Percentiles rank a stretch among this genome's conserved stretches.
Evolutionary conservation across 2,329 filamentous ascomycete species (phyloP).

Genomic region (Fusarium hostae): DNA sequence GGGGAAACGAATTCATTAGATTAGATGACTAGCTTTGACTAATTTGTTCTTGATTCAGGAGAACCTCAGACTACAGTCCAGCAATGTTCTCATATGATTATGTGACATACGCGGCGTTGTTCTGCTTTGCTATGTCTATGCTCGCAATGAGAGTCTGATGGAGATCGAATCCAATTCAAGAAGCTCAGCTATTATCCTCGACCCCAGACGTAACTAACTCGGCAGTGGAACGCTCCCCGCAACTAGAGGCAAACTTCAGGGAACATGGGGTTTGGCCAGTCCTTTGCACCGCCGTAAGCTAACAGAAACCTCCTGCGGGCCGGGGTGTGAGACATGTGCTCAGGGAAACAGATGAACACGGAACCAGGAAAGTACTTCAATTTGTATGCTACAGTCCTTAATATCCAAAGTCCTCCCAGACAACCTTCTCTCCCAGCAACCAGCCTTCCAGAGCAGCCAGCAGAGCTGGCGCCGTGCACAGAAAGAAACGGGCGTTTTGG

Average conservation of each 20-base stretch:
- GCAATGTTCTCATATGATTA: neutral
- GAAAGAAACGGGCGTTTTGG: constrained; percentile 61
- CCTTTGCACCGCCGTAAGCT: constrained; percentile 28
- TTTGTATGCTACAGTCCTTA: constrained; percentile 43
- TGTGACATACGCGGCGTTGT: neutral
- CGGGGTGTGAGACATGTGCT: constrained; percentile 11
- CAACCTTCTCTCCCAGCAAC: constrained; percentile 64
- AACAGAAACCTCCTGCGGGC: constrained; percentile 24
- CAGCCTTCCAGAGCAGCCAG: constrained; percentile 58
- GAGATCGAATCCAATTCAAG: neutral
- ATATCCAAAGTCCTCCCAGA: constrained; percentile 71
- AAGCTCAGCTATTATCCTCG: constrained; percentile 1
- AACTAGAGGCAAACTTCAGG: constrained; percentile 22
- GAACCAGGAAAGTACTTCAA: neutral
- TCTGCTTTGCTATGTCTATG: neutral
- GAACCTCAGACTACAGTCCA: neutral
- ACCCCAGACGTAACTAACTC: constrained; percentile 21
- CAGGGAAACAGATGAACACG: neutral
- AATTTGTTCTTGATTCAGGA: neutral
- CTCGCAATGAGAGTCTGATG: neutral
- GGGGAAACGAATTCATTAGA: constrained; percentile 17
- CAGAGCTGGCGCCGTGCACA: constrained; percentile 59
- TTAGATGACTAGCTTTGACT: neutral
- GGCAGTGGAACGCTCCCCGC: constrained; percentile 28
- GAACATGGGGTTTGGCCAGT: neutral